phyloP scores from a whole-genome alignment of 1,139 yeast species.

The Diutina pseudorugosa region DNA sequence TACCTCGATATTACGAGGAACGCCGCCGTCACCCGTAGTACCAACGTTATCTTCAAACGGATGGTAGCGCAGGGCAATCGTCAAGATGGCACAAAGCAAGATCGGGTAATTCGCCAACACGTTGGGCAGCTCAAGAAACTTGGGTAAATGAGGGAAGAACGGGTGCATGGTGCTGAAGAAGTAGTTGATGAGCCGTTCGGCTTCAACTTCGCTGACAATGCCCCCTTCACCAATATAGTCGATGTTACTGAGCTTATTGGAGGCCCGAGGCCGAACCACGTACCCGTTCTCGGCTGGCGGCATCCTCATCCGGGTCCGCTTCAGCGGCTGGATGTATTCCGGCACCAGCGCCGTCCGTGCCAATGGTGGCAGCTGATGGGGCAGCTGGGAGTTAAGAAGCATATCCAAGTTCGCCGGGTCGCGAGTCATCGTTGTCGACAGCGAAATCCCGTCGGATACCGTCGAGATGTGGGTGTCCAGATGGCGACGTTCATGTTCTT shows the following conservation, averaged over 20 bases:
- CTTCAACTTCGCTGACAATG: slow-evolving; percentile 57
- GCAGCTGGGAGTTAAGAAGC: background rate
- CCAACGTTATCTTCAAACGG: slow-evolving; percentile 27
- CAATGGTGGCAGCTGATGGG: background rate
- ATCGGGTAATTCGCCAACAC: slow-evolving; percentile 70
- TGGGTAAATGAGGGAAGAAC: slow-evolving; percentile 78
- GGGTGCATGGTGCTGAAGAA: slow-evolving; percentile 81
- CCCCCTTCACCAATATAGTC: slow-evolving; percentile 56
- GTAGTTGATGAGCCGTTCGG: slow-evolving; percentile 45
- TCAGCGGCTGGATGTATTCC: slow-evolving; percentile 2
- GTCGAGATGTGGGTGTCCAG: background rate
- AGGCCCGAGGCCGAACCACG: slow-evolving; percentile 41
- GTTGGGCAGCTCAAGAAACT: slow-evolving; percentile 53
- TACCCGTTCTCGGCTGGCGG: slow-evolving; percentile 39
- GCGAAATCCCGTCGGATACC: background rate
- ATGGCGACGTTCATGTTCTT: slow-evolving; percentile 4
- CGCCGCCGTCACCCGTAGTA: background rate
- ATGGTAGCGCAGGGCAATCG: slow-evolving; percentile 70
- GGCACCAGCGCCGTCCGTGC: background rate
- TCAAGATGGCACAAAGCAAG: slow-evolving; percentile 64
- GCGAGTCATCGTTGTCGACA: background rate
- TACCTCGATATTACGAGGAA: slow-evolving; percentile 37
- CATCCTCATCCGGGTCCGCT: slow-evolving; percentile 14
- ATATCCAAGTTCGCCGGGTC: background rate
- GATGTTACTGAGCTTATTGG: slow-evolving; percentile 41